These are phyloP conservation scores for Colletotrichum paranaense DNA, from an alignment of 2,329 filamentous ascomycete species.

Conservation along the genomic window DNA sequence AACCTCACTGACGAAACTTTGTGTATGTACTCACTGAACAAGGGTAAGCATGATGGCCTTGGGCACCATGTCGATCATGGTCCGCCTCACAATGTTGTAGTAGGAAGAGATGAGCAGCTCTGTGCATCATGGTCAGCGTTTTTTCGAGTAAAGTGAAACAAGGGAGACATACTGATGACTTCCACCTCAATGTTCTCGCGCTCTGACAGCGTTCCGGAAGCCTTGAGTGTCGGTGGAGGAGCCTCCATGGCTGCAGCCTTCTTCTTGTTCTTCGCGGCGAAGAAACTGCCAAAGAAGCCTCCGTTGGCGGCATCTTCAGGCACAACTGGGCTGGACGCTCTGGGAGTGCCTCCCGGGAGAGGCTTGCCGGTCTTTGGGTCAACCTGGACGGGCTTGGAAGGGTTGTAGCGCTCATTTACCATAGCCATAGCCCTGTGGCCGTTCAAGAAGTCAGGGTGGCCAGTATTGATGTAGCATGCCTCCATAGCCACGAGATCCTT, in stretches of 20 bases:
- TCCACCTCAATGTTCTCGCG: conserved; percentile 96
- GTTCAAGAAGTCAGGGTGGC: conserved; percentile 97
- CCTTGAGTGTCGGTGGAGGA: conserved; percentile 91
- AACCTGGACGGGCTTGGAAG: conserved; percentile 88
- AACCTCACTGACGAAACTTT: neutral
- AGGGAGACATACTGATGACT: conserved; percentile 83
- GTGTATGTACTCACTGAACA: conserved; percentile 77
- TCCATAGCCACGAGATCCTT: conserved; percentile 95
- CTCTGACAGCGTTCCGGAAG: conserved; percentile 91
- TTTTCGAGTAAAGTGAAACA: too few species aligned
- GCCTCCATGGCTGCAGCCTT: conserved; percentile 99
- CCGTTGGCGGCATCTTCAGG: conserved; percentile 66
- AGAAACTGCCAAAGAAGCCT: conserved; percentile 98
- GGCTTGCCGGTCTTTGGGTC: conserved; percentile 99
- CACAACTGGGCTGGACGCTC: conserved; percentile 81
- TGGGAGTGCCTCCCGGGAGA: conserved; percentile 75
- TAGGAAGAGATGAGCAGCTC: conserved; percentile 96
- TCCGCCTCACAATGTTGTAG: conserved; percentile 97
- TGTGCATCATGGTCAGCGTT: conserved; percentile 48
- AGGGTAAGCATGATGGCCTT: conserved; percentile 99
- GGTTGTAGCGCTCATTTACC: conserved; percentile 90
- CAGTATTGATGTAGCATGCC: conserved; percentile 97
- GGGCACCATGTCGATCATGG: conserved; percentile 99
- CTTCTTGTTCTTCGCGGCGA: conserved; percentile 99
- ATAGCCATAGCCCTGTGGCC: conserved; percentile 98